Conservation (phyloP, 768 basidiomycete species). For the Pisolithus marmoratus region DNA sequence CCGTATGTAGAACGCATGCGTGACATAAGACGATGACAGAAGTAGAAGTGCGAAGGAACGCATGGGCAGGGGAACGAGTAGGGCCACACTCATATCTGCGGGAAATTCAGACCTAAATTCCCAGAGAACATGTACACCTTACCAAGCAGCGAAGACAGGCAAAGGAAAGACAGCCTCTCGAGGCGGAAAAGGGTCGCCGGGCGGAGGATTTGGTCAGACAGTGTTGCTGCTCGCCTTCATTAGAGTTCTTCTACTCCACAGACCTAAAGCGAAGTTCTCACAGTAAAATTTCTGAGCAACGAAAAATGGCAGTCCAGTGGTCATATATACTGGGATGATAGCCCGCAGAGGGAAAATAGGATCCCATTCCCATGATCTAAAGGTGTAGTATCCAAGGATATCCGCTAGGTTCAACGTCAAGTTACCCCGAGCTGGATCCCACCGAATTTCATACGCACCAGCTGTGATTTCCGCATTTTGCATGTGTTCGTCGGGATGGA, state of each 20-base stretch:
- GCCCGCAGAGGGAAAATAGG: conserved; percentile 31
- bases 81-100: conserved; percentile 20
- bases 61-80: conserved; percentile 16
- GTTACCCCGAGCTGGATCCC: conserved; percentile 4
- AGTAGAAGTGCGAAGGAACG: conserved; percentile 21
- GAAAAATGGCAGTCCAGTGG: conserved; percentile 30
- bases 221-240: conserved; percentile 7
- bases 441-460: conserved; percentile 17
- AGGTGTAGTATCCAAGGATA: conserved; percentile 21
- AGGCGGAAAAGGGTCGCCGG: conserved; percentile 21
- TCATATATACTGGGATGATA: conserved; percentile 25
- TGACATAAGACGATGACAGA: conserved; percentile 32
- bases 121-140: not conserved
- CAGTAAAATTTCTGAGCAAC: conserved; percentile 8
- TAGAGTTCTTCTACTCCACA: conserved; percentile 17
- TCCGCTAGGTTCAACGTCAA: conserved; percentile 14
- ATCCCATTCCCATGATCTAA: conserved; percentile 36
- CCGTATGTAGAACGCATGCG: conserved; percentile 33
- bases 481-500: conserved; percentile 39
- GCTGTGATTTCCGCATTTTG: conserved; percentile 36
- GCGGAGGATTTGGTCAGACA: not conserved
- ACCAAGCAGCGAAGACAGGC: conserved; percentile 31
- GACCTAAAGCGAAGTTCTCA: conserved; percentile 5
- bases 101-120: conserved; percentile 2
- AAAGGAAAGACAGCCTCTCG: conserved; percentile 27